Conservation (phyloP, 768 basidiomycete species). For the Tephrocybe rancida region DNA sequence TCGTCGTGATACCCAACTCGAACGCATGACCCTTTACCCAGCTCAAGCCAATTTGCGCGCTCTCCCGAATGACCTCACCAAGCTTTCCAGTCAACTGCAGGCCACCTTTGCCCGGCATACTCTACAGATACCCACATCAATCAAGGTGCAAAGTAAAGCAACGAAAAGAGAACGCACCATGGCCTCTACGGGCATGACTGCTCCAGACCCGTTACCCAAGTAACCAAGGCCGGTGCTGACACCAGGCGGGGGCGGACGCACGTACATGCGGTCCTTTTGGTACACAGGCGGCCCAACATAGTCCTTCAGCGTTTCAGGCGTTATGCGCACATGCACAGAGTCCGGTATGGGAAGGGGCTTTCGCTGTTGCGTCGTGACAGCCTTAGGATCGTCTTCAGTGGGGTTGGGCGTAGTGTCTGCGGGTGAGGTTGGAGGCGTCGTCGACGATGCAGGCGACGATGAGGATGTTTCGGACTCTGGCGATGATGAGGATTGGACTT, state of each 20-base stretch:
- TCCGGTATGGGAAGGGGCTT: slow-evolving; percentile 82
- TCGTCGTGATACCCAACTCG: slow-evolving; percentile 82
- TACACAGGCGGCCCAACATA: slow-evolving; percentile 97
- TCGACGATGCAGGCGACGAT: slow-evolving; percentile 15
- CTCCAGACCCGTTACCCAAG: slow-evolving; percentile 93
- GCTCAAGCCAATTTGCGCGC: slow-evolving; percentile 90
- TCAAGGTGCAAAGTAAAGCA: background rate
- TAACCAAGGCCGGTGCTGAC: slow-evolving; percentile 96
- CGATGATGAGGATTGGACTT: slow-evolving; percentile 6
- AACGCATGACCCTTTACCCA: slow-evolving; percentile 93
- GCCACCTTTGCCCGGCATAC: slow-evolving; percentile 94
- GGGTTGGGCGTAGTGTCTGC: slow-evolving; percentile 21
- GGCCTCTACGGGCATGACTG: slow-evolving; percentile 97
- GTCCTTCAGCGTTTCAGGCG: slow-evolving; percentile 87
- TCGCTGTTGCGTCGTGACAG: slow-evolving; percentile 77
- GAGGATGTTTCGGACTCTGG: no score
- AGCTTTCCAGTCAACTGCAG: slow-evolving; percentile 96
- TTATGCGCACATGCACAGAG: slow-evolving; percentile 78
- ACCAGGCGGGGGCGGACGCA: slow-evolving; percentile 78
- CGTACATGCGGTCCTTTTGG: slow-evolving; percentile 93
- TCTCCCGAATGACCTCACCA: slow-evolving; percentile 96
- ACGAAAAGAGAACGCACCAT: slow-evolving; percentile 54
- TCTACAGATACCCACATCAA: slow-evolving; percentile 44
- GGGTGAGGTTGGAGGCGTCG: slow-evolving; percentile 16
- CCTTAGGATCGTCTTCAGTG: slow-evolving; percentile 31